Percentiles rank a stretch among this genome's conserved stretches.
phyloP scores from a whole-genome alignment of 2,329 filamentous ascomycete species.

The Annulohypoxylon truncatum region DNA sequence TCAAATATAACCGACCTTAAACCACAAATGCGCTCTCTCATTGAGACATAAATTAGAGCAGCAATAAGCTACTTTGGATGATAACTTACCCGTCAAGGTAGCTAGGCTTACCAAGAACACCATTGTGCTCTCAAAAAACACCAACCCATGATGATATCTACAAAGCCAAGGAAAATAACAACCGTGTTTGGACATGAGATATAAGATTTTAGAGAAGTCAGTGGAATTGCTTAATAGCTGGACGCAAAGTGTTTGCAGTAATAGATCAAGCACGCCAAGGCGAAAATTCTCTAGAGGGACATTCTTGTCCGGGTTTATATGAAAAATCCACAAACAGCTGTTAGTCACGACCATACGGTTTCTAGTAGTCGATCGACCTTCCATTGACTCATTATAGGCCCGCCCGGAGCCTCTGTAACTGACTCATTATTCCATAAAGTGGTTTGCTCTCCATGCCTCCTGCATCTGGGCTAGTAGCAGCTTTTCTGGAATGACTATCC shows the following conservation, averaged over 20 bases:
- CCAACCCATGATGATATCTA: background rate
- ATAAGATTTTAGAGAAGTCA: background rate
- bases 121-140: conserved; percentile 12
- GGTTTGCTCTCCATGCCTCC: conserved; percentile 55
- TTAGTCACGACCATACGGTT: background rate
- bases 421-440: conserved; percentile 70
- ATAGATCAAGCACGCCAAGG: background rate
- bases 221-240: background rate
- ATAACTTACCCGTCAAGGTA: background rate
- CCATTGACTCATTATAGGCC: conserved; percentile 55
- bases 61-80: conserved; percentile 5
- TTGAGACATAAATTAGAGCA: background rate
- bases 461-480: conserved; percentile 45
- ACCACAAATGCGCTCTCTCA: conserved; percentile 18
- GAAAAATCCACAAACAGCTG: background rate
- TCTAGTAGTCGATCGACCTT: background rate
- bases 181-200: background rate
- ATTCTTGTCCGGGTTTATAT: background rate
- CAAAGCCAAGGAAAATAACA: background rate
- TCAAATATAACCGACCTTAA: background rate
- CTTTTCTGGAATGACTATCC: conserved; percentile 52
- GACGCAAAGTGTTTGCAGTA: background rate
- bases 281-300: background rate
- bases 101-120: conserved; percentile 22
- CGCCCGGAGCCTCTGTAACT: conserved; percentile 69